Evolutionary conservation across 192 early-diverging fungal genomes (phyloP).

Genomic region (Entomortierella chlamydospora): DNA sequence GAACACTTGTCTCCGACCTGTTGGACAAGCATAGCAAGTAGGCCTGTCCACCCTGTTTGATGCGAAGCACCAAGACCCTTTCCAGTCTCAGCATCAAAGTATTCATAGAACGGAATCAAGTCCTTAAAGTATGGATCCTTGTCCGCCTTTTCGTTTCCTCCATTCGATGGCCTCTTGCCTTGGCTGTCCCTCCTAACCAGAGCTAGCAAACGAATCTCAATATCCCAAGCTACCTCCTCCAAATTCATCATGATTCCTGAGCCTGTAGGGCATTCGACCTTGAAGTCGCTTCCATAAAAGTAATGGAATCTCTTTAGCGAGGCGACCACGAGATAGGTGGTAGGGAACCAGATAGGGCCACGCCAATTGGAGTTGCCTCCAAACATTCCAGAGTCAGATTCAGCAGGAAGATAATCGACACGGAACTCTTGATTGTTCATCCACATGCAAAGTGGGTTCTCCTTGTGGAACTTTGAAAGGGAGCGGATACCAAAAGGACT

Average conservation of each 20-base stretch:
- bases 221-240: conserved; percentile 43
- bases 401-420: conserved; percentile 61
- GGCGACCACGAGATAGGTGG: conserved; percentile 21
- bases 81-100: conserved; percentile 64
- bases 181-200: conserved; percentile 42
- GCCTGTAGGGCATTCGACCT: conserved; percentile 48
- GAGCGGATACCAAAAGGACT: conserved; percentile 60
- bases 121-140: conserved; percentile 60
- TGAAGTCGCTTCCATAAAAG: conserved; percentile 44
- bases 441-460: conserved; percentile 59
- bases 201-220: conserved; percentile 28
- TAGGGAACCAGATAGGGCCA: conserved; percentile 50
- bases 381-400: conserved; percentile 55
- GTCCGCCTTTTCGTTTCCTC: conserved; percentile 50
- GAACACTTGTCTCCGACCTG: conserved; percentile 44
- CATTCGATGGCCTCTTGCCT: conserved; percentile 57
- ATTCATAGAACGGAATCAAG: conserved; percentile 63
- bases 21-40: conserved; percentile 56
- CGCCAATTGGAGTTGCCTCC: conserved; percentile 53
- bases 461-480: conserved; percentile 60
- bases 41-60: conserved; percentile 68
- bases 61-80: conserved; percentile 65
- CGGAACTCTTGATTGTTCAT: conserved; percentile 55
- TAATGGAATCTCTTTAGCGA: conserved; percentile 51
- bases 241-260: conserved; percentile 39